Conservation (phyloP, 176 grass and related monocot genomes). For the Carex myosuroides region DNA sequence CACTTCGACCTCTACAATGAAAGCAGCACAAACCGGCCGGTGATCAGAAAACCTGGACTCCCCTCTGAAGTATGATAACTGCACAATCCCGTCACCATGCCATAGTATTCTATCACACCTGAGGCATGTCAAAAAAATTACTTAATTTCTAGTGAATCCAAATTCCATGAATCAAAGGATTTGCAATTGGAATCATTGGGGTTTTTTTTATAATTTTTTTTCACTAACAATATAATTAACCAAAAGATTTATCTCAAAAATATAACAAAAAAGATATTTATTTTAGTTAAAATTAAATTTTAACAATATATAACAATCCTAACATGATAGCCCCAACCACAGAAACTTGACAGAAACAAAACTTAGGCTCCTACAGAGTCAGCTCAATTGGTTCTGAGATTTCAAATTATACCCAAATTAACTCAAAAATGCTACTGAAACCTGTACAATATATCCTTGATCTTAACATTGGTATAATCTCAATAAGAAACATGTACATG, state of each 20-base stretch:
- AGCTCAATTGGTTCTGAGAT: background rate
- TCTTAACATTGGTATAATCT: background rate
- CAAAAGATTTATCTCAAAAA: background rate
- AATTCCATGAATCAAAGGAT: background rate
- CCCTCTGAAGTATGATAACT: conserved; percentile 73
- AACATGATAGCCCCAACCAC: background rate
- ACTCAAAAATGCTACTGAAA: background rate
- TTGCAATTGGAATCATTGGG: background rate
- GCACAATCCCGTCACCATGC: conserved; percentile 76
- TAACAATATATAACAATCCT: background rate
- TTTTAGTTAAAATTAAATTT: background rate
- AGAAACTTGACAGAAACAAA: background rate
- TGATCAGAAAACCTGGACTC: conserved; percentile 94
- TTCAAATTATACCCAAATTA: background rate
- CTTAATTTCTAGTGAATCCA: background rate
- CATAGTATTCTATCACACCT: conserved; percentile 93
- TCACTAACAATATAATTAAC: background rate
- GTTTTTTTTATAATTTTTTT: background rate
- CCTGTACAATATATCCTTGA: background rate
- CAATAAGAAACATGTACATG: background rate
- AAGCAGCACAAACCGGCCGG: conserved; percentile 60
- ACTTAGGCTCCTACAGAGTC: background rate
- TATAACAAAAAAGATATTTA: background rate
- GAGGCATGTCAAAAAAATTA: background rate
- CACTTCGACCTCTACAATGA: conserved; percentile 56